Evolutionary conservation across 371 early-diverging fungal genomes (phyloP).

Genomic region (Mortierella polycephala): DNA sequence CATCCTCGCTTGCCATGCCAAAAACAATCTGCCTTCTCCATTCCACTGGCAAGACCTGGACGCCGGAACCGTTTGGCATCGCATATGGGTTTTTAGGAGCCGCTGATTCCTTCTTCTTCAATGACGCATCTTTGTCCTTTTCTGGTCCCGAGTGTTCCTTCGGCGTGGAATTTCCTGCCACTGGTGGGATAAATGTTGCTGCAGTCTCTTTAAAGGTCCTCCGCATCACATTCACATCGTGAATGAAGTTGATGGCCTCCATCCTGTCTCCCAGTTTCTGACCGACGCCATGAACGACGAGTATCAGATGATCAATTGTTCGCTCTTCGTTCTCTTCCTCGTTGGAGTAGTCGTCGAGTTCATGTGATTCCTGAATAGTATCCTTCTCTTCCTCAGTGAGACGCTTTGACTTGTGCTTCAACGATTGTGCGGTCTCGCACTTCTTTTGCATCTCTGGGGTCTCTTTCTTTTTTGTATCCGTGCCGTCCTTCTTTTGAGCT

Average conservation of each 20-base stretch:
- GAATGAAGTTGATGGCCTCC: slow-evolving; percentile 78
- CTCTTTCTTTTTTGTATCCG: slow-evolving; percentile 55
- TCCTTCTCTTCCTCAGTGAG: slow-evolving; percentile 47
- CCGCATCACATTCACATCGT: slow-evolving; percentile 79
- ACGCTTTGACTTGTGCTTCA: slow-evolving; percentile 49
- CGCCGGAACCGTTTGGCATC: slow-evolving; percentile 57
- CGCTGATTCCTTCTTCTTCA: slow-evolving; percentile 34
- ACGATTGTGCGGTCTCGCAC: slow-evolving; percentile 26
- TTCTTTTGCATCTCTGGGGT: slow-evolving; percentile 51
- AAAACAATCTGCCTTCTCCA: slow-evolving; percentile 85
- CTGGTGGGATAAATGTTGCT: slow-evolving; percentile 43
- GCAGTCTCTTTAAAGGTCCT: slow-evolving; percentile 70
- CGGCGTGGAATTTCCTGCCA: slow-evolving; percentile 25
- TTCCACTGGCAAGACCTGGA: slow-evolving; percentile 85
- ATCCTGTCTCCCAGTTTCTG: slow-evolving; percentile 82
- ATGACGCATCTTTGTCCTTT: slow-evolving; percentile 25
- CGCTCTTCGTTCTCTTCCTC: slow-evolving; percentile 72
- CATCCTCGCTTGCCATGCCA: slow-evolving; percentile 68
- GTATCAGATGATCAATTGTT: slow-evolving; percentile 78
- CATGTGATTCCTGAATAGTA: slow-evolving; percentile 54
- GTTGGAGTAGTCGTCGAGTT: slow-evolving; percentile 69
- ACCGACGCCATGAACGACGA: slow-evolving; percentile 88
- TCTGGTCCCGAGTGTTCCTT: slow-evolving; percentile 14
- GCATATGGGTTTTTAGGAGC: slow-evolving; percentile 27
- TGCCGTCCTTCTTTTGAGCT: slow-evolving; percentile 54